Evolutionary conservation across 2,329 filamentous ascomycete species (phyloP), one percentile per base, ranked within the genome.

Genomic region (Cryphonectria parasitica): DNA sequence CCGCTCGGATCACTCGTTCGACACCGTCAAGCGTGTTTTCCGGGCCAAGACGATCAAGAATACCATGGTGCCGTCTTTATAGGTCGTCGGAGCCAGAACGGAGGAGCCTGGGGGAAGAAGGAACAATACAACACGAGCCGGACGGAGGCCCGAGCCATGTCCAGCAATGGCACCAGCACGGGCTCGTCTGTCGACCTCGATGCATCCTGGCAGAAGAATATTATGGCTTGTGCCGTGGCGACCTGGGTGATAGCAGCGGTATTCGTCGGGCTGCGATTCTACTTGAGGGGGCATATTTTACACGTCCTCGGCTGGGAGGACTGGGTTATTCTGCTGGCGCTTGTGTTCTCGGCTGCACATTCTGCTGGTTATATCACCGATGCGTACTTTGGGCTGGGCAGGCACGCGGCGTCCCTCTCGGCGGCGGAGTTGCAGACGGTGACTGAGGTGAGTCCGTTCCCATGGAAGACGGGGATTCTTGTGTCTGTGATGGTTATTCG

Each of bases 231-330:
- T 58, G 69, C 68, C 25, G 61, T 56, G 19, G 41, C 62, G 17
- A 74, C 67, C 52, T 71, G 71, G 66, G 43, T 49, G 28, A 70
- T 80, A 36, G 77, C 79, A 2, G 78, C 77, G 25, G 22, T 77
- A 0, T 71, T 79, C n/a, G 75, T 78, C 31, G 66, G 72, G 8
- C 41, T 77, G 39, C 78, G 79, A 4, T 74, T 80, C 54, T 80
- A 77, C 56, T 78, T 79, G 36, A 72, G 79, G 68, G 73, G 76
- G 7, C 71, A 74, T 8, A 68, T 80, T 68, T 77, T 80, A 58
- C 77, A 77, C 69, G 76, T 79, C 58, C 76, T 79, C 67, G 79
- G 78, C 68, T 28, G 72, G 3, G 79, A 80, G 65, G 79, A 81
- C 69, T 80, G 78, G 75, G 74, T 76, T 5, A 77, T 80, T 58